Evolutionary conservation across 225 moss, liverwort and hornwort species (phyloP).

Genomic region (Rhytidiadelphus loreus): DNA sequence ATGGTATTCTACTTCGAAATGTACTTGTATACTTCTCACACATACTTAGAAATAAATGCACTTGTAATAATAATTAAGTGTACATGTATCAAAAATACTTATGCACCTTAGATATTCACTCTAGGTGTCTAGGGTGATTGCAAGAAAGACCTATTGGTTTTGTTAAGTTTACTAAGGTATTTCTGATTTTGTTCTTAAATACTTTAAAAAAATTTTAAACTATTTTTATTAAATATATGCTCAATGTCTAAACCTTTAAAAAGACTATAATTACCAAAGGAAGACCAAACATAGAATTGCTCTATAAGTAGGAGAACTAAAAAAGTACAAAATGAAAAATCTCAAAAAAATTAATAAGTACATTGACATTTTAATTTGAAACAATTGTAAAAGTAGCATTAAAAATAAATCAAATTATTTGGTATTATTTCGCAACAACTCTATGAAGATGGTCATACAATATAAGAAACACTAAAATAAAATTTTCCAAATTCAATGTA

Average conservation of each 20-base stretch:
- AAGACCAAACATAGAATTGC: neutral
- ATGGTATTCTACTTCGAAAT: neutral
- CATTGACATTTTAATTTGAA: neutral
- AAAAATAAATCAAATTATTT: neutral
- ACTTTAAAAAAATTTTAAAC: neutral
- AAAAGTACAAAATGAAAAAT: neutral
- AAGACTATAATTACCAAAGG: fast-evolving
- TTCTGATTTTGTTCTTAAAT: neutral
- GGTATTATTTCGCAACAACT: too few relatives aligned
- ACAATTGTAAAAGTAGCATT: too few relatives aligned
- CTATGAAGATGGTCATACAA: too few relatives aligned
- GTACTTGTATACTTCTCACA: neutral
- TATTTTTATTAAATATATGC: neutral
- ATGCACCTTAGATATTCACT: neutral
- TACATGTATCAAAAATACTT: neutral
- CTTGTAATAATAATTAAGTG: neutral
- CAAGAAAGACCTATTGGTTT: neutral
- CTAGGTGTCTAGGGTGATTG: neutral
- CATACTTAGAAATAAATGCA: neutral
- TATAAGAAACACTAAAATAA: neutral
- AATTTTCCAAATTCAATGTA: neutral
- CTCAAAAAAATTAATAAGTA: neutral
- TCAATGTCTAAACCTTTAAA: neutral
- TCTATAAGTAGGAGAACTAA: neutral
- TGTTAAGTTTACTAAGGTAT: neutral